Percentiles rank a stretch among this genome's conserved stretches.
These are phyloP conservation scores for Noccaea bulbosa DNA, from an alignment of 345 rosid genomes.

Conservation along the genomic window DNA sequence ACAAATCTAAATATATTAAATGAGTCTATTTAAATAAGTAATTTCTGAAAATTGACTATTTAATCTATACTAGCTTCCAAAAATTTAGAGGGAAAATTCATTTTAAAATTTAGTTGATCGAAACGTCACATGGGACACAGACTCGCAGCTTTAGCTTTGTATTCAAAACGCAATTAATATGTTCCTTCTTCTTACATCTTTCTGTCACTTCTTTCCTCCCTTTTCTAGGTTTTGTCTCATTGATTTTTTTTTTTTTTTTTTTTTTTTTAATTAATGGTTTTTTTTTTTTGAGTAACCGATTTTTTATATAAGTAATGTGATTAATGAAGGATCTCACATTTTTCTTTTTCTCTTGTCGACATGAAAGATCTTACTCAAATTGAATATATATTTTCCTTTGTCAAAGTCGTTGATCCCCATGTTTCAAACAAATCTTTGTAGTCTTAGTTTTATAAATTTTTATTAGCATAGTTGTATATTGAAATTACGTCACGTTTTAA, in stretches of 20 bases:
- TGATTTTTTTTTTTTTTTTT: background rate
- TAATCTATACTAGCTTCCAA: too few relatives aligned
- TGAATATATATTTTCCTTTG: background rate
- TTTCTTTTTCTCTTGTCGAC: constrained; percentile 6
- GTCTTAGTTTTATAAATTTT: background rate
- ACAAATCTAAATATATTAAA: too few relatives aligned
- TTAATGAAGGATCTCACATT: background rate
- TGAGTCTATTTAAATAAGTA: too few relatives aligned
- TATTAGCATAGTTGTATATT: too few relatives aligned
- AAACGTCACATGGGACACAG: constrained; percentile 22
- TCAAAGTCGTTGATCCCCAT: constrained; percentile 15
- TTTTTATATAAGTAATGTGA: background rate
- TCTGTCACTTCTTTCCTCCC: constrained; percentile 11
- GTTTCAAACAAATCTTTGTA: constrained; percentile 10
- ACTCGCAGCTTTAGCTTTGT: constrained; percentile 27
- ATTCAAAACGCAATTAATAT: constrained; percentile 35
- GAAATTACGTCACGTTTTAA: too few relatives aligned
- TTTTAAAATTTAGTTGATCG: constrained; percentile 2
- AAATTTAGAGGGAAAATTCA: background rate
- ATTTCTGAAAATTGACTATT: too few relatives aligned
- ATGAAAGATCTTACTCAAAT: background rate
- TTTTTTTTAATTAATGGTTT: too few relatives aligned
- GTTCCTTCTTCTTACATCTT: constrained; percentile 25
- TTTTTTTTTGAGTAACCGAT: too few relatives aligned
- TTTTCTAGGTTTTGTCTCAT: constrained; percentile 19